Base-by-base conservation (phyloP, 176 grass and related monocot species). In the Chloris gayana region DNA sequence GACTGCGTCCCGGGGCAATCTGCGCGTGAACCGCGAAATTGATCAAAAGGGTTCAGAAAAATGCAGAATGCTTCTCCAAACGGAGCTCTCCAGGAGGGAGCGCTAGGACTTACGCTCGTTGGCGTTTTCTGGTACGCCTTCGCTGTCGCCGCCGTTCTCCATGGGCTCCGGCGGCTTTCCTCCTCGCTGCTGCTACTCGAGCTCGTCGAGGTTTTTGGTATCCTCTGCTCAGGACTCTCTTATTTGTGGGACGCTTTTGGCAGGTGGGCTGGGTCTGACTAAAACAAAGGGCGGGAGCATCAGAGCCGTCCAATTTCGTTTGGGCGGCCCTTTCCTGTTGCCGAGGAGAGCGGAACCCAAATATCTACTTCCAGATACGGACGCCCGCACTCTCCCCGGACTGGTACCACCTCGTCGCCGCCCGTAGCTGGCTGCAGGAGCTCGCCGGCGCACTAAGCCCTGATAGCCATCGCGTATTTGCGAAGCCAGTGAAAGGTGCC, bases 1-100 rank as follows among this genome's bases (percentile, higher is more conserved):
- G 93, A 93, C 73, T 93, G 73, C 68, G 93, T 82, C 11, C 93
- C 90, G 2, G 90, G 90, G 78, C 90, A 97, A 75, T 91, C 90
- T 93, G 81, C 60, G 33, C n/a, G 66, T 41, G 79, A 85, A 29
- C 59, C 25, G 60, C 53, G 41, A 70, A 86, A 54, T 14, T 30
- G 10, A 80, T 57, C 54, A 86, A 69, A 67, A 44, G 7, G 37
- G 6, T 26, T 41, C 37, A 39, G 33, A 39, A 42, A 42, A 3
- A 50, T 17, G n/a, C 27, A 53, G 72, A 88, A n/a, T 29, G 58
- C 9, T 27, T 38, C 47, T 37, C 42, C 9, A 49, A 37, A 37
- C 6, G 56, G 33, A 58, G 27, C 4, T 12, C 41, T 45, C 4
- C 33, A 44, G 2, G 46, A 64, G 4, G 4, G 19, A 72, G 6